Base-by-base conservation (phyloP, 2,329 filamentous ascomycete genomes). In the Colletotrichum ledebouriae region DNA sequence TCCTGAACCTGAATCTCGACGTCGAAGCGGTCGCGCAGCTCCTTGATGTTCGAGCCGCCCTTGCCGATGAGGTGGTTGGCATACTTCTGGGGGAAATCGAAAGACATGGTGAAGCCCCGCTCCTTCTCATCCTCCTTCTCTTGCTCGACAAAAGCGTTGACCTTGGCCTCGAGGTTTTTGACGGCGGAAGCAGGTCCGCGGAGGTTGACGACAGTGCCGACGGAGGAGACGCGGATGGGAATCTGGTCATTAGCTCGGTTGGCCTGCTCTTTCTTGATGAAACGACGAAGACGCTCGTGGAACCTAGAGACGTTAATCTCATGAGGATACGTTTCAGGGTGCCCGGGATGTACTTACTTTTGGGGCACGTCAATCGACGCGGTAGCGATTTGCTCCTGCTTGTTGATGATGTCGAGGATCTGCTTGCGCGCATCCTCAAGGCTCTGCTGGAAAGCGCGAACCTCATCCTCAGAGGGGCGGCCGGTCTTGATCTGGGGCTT, bases 81-180 rank as follows among this genome's bases (percentile, higher is more conserved):
- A 76, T 90, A 97, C 81, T 97, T 97, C 77, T 97, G 93, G 7
- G 95, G 95, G 83, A 97, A 99, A 71, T 97, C 94, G 73, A 98
- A 98, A 29, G 87, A 89, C 67, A 93, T 83, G 2, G 89, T 94
- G 81, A 94, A 97, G 50, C 93, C 94, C 68, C 95, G 92, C 81
- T 98, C 95, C 77, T 96, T 92, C 80, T 98, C 95, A 70, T 98
- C 94, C 78, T 93, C 88, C 82, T 94, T 92, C 80, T 97, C 94
- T 77, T 97, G 92, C 76, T 92, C 90, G 22, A 98, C 85, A 76
- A 97, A 98, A 6, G 88, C 88, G 67, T 87, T 81, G 61, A 97
- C 89, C 83, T 94, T 96, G 41, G 86, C 81, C 34, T 88, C 85
- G 44, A 98, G 86, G 2, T 89, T 87, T 59, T 92, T 87, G 3